A percentile compares a stretch with the other conserved stretches of the same genome.
Evolutionary conservation across 495 filamentous ascomycete species (phyloP).

Genomic region (Extremus antarcticus): DNA sequence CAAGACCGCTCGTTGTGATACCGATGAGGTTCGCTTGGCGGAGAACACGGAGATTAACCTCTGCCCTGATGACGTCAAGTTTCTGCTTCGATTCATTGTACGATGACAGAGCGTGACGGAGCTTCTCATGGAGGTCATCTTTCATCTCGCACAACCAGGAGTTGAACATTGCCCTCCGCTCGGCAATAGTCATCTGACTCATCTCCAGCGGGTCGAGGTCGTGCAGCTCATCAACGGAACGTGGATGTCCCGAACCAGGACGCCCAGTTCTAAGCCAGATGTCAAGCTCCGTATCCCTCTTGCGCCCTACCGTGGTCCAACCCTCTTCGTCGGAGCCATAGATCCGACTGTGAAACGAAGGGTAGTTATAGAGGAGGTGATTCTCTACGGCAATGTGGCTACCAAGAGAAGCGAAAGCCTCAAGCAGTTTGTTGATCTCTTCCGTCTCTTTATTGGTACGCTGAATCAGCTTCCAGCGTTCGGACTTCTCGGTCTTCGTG

Average conservation of each 20-base stretch:
- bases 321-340: constrained; percentile 27
- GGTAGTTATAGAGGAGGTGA: constrained; percentile 9
- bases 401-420: constrained; percentile 1
- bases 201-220: not conserved
- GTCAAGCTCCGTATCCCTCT: not conserved
- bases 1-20: constrained; percentile 64
- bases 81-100: constrained; percentile 30
- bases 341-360: constrained; percentile 5
- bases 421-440: constrained; percentile 28
- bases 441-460: constrained; percentile 24
- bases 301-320: constrained; percentile 11
- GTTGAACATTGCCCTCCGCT: constrained; percentile 21
- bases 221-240: not conserved
- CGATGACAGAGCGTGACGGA: constrained; percentile 24
- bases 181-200: constrained; percentile 16
- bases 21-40: constrained; percentile 53
- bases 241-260: not conserved
- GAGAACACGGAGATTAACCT: constrained; percentile 44
- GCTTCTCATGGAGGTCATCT: constrained; percentile 27
- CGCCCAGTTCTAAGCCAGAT: constrained; percentile 1
- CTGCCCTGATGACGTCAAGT: constrained; percentile 33
- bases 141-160: constrained; percentile 39
- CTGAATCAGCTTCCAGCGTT: constrained; percentile 17
- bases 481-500: constrained; percentile 36
- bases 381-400: constrained; percentile 18